Evolutionary conservation across 1,284 basidiomycete species (phyloP), one percentile per base, ranked within the genome.

Genomic region (Volvariella volvacea): DNA sequence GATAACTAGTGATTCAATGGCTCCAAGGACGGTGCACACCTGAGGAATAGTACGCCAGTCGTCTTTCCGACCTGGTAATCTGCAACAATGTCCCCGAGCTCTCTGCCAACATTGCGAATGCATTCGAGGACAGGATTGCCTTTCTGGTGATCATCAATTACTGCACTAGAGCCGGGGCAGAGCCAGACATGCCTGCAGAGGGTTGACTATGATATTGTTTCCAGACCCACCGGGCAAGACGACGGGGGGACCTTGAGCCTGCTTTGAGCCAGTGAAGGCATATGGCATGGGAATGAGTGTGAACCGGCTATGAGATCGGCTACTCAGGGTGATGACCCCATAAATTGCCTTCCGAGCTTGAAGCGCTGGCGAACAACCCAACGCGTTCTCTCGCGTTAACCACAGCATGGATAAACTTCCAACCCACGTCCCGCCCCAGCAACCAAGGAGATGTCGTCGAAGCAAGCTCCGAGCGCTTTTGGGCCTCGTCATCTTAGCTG

Each of bases 41-140:
- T 94, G 40, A 98, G 73, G 57, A 87, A 98, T 21, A 98, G 65
- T 3, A 94, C 85, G n/a, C 92, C 89, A 4, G 91, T 92, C 20
- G 92, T 95, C n/a, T 83, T 74, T 16, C 93, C 93, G n/a, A 96
- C 92, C 62, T 95, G 91, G 61, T 90, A 97, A 61, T 99, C 96
- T 3, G 88, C 83, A 3, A 88, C 73, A 45, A 99, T 94, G 57
- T 99, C 94, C 0, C 90, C 89, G 55, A 92, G 96, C 63, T 99
- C 94, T 67, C 94, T 95, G 0, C 88, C 82, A 1, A 97, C 85
- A 62, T 91, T 90, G 48, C 84, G 78, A 43, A 99, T 88, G 49
- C 78, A 77, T 50, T 87, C 80, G 6, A 98, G 74, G 6, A 98
- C 67, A 0, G 92, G 91, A 55, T 99, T 99, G 14, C 89, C 80